These are phyloP conservation scores for Calonectria hongkongensis DNA, from an alignment of 2,329 filamentous ascomycete species.

Conservation along the genomic window DNA sequence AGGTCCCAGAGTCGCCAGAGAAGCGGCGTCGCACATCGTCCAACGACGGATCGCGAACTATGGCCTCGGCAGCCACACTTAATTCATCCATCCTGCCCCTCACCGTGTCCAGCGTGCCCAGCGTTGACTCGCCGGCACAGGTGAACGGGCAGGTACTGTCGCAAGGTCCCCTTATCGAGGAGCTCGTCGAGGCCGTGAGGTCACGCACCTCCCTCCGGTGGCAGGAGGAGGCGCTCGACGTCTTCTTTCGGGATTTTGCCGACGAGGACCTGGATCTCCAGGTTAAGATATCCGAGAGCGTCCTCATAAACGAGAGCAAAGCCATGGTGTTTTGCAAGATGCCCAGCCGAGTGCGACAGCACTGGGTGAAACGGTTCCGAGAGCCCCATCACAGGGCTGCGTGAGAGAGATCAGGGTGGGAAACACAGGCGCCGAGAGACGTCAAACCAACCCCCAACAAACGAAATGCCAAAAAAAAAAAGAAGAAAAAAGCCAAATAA, in stretches of 20 bases:
- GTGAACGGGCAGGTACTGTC: slow-evolving; percentile 46
- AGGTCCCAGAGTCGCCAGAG: slow-evolving; percentile 57
- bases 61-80: slow-evolving; percentile 49
- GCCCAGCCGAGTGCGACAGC: slow-evolving; percentile 69
- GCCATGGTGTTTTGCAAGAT: slow-evolving; percentile 79
- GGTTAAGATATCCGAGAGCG: slow-evolving; percentile 75
- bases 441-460: background rate
- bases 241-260: slow-evolving; percentile 75
- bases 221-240: slow-evolving; percentile 75
- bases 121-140: slow-evolving; percentile 47
- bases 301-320: slow-evolving; percentile 75
- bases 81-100: slow-evolving; percentile 56
- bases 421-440: background rate
- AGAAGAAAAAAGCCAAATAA: no score
- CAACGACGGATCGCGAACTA: slow-evolving; percentile 53
- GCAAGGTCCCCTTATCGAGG: slow-evolving; percentile 58
- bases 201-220: slow-evolving; percentile 66
- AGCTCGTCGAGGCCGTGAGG: slow-evolving; percentile 64
- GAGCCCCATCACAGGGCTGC: slow-evolving; percentile 56
- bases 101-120: slow-evolving; percentile 45
- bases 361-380: slow-evolving; percentile 73
- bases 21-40: slow-evolving; percentile 60
- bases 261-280: slow-evolving; percentile 75
- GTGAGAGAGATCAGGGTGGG: background rate
- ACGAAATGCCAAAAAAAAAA: slow-evolving; percentile 15